Percentiles rank a stretch among this genome's conserved stretches.
phyloP scores from a whole-genome alignment of 2,329 filamentous ascomycete genomes.

The Lachnellula cervina region DNA sequence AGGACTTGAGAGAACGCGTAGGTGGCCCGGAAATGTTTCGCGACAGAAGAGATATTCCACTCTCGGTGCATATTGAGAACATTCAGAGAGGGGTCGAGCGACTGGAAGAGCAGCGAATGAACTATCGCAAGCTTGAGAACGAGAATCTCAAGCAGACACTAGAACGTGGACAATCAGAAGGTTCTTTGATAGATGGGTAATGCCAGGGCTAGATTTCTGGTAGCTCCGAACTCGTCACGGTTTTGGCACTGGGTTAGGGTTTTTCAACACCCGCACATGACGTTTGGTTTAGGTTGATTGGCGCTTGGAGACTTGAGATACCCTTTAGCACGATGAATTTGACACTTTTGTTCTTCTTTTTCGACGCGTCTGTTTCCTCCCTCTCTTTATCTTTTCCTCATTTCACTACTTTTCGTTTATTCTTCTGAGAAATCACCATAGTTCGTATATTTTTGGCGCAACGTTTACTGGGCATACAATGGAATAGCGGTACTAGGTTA shows the following conservation, averaged over 20 bases:
- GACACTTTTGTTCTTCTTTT: too few species aligned
- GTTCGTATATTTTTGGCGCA: too few species aligned
- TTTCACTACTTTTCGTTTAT: too few species aligned
- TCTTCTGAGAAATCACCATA: too few species aligned
- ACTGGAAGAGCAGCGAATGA: slow-evolving; percentile 58
- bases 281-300: background rate
- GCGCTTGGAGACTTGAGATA: background rate
- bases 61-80: slow-evolving; percentile 70
- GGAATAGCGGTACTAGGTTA: too few species aligned
- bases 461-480: too few species aligned
- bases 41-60: slow-evolving; percentile 49
- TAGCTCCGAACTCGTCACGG: background rate
- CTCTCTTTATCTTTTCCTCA: too few species aligned
- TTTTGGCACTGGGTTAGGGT: background rate
- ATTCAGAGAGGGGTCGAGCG: slow-evolving; percentile 70
- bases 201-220: background rate
- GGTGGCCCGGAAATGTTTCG: slow-evolving; percentile 58
- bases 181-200: slow-evolving; percentile 18
- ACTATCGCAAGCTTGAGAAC: slow-evolving; percentile 54
- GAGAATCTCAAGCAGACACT: slow-evolving; percentile 51
- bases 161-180: slow-evolving; percentile 40
- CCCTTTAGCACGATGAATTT: too few species aligned
- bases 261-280: background rate
- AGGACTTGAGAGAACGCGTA: slow-evolving; percentile 67
- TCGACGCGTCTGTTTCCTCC: too few species aligned